Evolutionary conservation across 495 filamentous ascomycete genomes (phyloP), one percentile per base, ranked within the genome.

Genomic region (Lepidopterella palustris): DNA sequence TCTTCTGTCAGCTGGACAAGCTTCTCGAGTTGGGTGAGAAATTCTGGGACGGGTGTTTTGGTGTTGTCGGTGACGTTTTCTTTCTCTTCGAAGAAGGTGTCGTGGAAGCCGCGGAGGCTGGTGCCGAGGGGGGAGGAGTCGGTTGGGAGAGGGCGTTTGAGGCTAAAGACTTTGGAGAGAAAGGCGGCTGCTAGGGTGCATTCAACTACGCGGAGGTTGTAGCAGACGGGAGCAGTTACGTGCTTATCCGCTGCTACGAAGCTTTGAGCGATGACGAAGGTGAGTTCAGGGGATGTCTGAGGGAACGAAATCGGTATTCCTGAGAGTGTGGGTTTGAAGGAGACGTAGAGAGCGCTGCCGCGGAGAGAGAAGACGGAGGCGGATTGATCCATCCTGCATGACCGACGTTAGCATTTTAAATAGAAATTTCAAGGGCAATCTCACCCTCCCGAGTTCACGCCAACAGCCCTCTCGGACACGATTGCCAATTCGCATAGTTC

Each of bases 171-270:
- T 62, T 84, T 84, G 32, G 83, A 81, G 2, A 90, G 82, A 61
- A 79, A 84, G 68, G 88, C 85, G 1, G 93, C 89, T 11, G 95
- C 95, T 29, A 98, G 80, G 5, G 85, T 90, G 76, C 90, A 95
- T 72, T 97, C 93, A 8, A 97, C 93, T 0, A 98, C 93, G 18
- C 93, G 87, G 5, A 98, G 84, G 73, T 98, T 98, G 78, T 97
- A 98, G 77, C 89, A 89, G 55, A 90, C 84, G 0, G 92, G 92
- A 0, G 86, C 93, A 0, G 91, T 96, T 31, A 92, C 87, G 70
- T 95, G 89, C 73, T 98, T 98, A 76, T 97, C 89, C 9, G 91
- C 87, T 35, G 87, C 84, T 55, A 97, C 88, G 72, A 96, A 96
- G 53, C 87, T 91, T 70, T 97, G 92, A 20, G 92, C 93, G 67